These are phyloP conservation scores for Blastobotrys peoriensis DNA, from an alignment of 805 yeast species.

Conservation along the genomic window DNA sequence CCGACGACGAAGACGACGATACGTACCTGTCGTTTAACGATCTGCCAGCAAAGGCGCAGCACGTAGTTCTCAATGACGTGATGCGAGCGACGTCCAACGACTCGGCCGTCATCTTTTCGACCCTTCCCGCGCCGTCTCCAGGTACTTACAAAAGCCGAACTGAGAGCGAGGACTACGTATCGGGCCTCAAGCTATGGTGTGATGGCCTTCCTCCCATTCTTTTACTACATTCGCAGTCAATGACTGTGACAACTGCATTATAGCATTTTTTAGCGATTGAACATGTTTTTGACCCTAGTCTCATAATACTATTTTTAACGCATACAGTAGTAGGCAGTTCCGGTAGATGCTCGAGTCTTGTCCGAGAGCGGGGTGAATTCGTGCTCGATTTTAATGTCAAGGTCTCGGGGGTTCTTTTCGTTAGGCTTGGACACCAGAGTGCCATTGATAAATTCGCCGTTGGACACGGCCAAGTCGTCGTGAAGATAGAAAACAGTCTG, in stretches of 20 bases:
- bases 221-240: constrained; percentile 82
- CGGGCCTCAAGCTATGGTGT: constrained; percentile 74
- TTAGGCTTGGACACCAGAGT: constrained; percentile 72
- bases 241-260: constrained; percentile 92
- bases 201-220: constrained; percentile 76
- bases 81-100: constrained; percentile 60
- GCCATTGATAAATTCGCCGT: constrained; percentile 73
- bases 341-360: constrained; percentile 45
- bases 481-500: constrained; percentile 90
- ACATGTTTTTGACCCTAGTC: too few relatives aligned
- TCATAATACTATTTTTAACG: too few relatives aligned
- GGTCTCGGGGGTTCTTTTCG: constrained; percentile 72
- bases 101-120: constrained; percentile 77
- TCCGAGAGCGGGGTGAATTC: constrained; percentile 42
- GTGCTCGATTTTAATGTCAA: constrained; percentile 70
- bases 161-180: constrained; percentile 69
- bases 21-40: constrained; percentile 59
- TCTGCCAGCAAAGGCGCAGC: constrained; percentile 89
- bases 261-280: too few relatives aligned
- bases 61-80: constrained; percentile 77
- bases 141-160: constrained; percentile 71
- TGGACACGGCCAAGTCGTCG: constrained; percentile 68
- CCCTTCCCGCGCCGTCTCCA: constrained; percentile 80
- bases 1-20: constrained; percentile 1
- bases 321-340: constrained; percentile 64